Evolutionary conservation across 1,284 basidiomycete species (phyloP), one percentile per base, ranked within the genome.

Genomic region (Trichosporon faecale): DNA sequence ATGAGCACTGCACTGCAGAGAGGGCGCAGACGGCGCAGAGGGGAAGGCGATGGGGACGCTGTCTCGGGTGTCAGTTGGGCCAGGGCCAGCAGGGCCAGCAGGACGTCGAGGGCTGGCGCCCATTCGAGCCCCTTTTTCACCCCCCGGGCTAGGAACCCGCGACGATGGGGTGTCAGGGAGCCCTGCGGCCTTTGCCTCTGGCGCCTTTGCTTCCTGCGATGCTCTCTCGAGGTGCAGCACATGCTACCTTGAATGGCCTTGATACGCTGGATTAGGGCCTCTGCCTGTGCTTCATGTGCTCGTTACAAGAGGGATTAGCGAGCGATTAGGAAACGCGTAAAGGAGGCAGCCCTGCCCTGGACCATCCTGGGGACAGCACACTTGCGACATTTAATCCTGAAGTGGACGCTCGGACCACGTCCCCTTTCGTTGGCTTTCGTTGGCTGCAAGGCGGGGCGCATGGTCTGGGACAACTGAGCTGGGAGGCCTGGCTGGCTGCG

Each of bases 111-210:
- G n/a, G 40, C 40, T 44, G 40, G 11, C 35, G 35, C 35, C 35
- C 35, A 52, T 52, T 52, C 49, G 57, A 61, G 57, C 57, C 57
- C 57, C 57, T 33, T 61, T 61, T 61, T 61, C 57, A 61, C 29
- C 57, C 57, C 35, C 57, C 57, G 57, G 57, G 57, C 57, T 61
- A 61, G 57, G 57, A 61, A 61, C 57, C 57, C 57, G 57, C 57
- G 27, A 31, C 8, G 57, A 16, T n/a, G 27, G 57, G 57, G 29
- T 21, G 27, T 29, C 57, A 61, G 27, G 57, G 27, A 31, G 18
- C 57, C 57, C 11, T 61, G 18, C 49, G 11, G 49, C 49, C 18
- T 52, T 46, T 16, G 44, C 18, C 44, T 46, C 4, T 46, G 35
- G 11, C 35, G 7, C 14, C 3, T 12, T 37, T 37, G 7, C 11